Conservation (phyloP, 2,329 filamentous ascomycete species). For the Cyanodermella asteris region DNA sequence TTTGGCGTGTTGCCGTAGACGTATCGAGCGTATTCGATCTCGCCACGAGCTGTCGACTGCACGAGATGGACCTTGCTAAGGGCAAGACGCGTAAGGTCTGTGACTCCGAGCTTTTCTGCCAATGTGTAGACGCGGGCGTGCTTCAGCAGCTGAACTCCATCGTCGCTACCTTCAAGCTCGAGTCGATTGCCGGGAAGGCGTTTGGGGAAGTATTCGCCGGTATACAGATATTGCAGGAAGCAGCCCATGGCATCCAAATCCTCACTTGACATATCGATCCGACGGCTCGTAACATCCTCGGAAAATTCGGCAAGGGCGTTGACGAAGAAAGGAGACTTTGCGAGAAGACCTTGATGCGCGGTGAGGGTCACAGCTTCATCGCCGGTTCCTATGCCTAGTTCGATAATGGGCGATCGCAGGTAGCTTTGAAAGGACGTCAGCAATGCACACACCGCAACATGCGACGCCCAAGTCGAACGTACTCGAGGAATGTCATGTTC, state of each 20-base stretch:
- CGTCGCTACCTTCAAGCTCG: conserved; percentile 48
- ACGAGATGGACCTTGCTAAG: conserved; percentile 84
- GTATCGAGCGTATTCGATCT: conserved; percentile 80
- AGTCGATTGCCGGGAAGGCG: conserved; percentile 34
- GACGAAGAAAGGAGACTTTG: conserved; percentile 52
- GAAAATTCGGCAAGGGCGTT: conserved; percentile 37
- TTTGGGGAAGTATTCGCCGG: conserved; percentile 63
- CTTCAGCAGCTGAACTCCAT: conserved; percentile 64
- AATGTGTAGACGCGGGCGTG: conserved; percentile 82
- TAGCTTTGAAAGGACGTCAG: conserved; percentile 18
- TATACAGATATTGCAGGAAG: conserved; percentile 69
- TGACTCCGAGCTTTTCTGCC: conserved; percentile 53
- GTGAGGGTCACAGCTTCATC: conserved; percentile 41
- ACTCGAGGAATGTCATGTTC: conserved; percentile 7
- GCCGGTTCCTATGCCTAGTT: conserved; percentile 40
- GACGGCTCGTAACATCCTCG: conserved; percentile 19
- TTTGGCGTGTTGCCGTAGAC: conserved; percentile 56
- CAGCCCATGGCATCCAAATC: conserved; percentile 54
- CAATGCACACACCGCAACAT: neutral
- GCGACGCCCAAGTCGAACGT: neutral
- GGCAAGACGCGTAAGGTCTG: conserved; percentile 49
- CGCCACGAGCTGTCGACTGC: conserved; percentile 66
- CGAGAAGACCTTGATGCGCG: conserved; percentile 59
- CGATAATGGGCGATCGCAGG: conserved; percentile 47
- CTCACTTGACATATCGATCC: conserved; percentile 45